phyloP scores from a whole-genome alignment of 176 grass and related monocot species.

The Carex littledalei region DNA sequence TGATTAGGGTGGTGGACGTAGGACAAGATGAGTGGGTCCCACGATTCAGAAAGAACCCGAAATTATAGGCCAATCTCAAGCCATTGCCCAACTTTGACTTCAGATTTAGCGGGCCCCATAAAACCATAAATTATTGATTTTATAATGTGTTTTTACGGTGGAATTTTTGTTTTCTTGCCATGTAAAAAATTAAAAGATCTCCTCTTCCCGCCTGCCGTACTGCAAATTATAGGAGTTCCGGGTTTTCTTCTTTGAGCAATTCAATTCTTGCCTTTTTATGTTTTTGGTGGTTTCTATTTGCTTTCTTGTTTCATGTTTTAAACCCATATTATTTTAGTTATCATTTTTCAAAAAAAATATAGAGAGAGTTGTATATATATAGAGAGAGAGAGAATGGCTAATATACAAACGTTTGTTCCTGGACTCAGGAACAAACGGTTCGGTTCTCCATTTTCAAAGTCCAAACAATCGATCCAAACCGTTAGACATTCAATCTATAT shows the following conservation, averaged over 20 bases:
- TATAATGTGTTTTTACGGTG: not conserved
- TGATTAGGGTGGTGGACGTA: too few species aligned
- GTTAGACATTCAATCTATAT: too few species aligned
- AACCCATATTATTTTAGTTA: too few species aligned
- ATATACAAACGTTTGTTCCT: too few species aligned
- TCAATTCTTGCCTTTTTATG: not conserved
- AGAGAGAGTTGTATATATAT: too few species aligned
- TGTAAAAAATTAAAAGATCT: not conserved
- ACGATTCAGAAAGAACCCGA: not conserved
- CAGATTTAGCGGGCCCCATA: not conserved
- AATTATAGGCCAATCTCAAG: not conserved
- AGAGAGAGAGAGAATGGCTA: too few species aligned
- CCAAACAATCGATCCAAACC: too few species aligned
- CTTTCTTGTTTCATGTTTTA: not conserved
- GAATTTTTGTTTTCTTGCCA: not conserved
- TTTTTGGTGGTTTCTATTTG: not conserved
- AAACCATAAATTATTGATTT: not conserved
- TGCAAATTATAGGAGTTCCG: not conserved
- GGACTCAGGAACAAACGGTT: too few species aligned
- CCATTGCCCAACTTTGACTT: not conserved
- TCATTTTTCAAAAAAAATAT: too few species aligned
- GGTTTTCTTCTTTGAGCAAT: not conserved
- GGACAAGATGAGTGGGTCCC: not conserved
- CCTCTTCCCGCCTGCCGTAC: not conserved
- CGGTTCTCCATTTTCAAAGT: too few species aligned